Percentiles rank a stretch among this genome's conserved stretches.
These are phyloP conservation scores for Candida yuanshanica DNA, from an alignment of 805 yeast genomes.

Conservation along the genomic window DNA sequence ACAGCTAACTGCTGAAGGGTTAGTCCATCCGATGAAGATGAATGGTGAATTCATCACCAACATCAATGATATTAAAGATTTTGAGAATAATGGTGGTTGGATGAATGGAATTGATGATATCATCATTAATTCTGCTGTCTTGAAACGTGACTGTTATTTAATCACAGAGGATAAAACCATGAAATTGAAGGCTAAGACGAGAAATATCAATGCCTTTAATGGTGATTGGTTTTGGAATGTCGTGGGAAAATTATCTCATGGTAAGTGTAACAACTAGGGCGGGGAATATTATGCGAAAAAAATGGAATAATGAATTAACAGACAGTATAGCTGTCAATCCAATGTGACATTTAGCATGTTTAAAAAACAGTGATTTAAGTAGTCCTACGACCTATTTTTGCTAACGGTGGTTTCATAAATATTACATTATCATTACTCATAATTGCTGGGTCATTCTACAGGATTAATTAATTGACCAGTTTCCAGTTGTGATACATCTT, in stretches of 20 bases:
- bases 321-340: no score
- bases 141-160: constrained; percentile 20
- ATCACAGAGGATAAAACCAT: constrained; percentile 72
- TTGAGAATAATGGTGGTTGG: constrained; percentile 71
- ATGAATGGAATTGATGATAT: constrained; percentile 64
- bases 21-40: constrained; percentile 55
- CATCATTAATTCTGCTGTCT: constrained; percentile 22
- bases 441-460: no score
- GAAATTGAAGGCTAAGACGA: constrained; percentile 57
- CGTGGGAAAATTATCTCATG: constrained; percentile 39
- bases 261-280: constrained; percentile 46
- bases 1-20: constrained; percentile 53
- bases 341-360: no score
- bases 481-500: constrained; percentile 20
- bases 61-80: constrained; percentile 66
- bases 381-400: no score
- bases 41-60: constrained; percentile 66
- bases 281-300: not conserved
- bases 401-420: no score
- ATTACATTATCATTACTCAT: no score
- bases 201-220: constrained; percentile 49
- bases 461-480: no score
- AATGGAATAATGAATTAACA: no score
- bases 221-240: constrained; percentile 57
- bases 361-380: no score